Evolutionary conservation across 345 rosid species (phyloP).

Genomic region (Streptanthus diversifolius): DNA sequence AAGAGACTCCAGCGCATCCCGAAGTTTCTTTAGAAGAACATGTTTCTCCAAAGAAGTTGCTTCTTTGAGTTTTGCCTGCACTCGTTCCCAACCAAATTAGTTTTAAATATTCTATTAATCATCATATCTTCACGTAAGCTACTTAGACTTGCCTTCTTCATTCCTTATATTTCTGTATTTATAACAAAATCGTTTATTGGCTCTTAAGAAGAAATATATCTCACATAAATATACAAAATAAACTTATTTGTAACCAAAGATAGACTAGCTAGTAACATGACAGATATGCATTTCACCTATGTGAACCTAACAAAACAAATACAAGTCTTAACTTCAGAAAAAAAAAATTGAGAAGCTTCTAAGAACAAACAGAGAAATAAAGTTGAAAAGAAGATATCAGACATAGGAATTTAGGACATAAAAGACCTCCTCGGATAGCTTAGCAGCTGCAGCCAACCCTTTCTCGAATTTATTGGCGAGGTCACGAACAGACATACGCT

Average conservation of each 20-base stretch:
- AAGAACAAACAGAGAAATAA: background rate
- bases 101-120: background rate
- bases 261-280: background rate
- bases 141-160: background rate
- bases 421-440: conserved; percentile 86
- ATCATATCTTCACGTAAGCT: background rate
- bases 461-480: conserved; percentile 90
- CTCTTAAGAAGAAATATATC: background rate
- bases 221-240: background rate
- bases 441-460: conserved; percentile 95
- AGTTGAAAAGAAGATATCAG: background rate
- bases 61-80: conserved; percentile 88
- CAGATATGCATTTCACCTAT: background rate
- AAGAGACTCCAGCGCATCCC: conserved; percentile 87
- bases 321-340: background rate
- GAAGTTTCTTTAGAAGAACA: conserved; percentile 93
- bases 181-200: background rate
- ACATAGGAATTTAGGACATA: background rate
- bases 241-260: background rate
- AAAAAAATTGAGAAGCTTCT: background rate
- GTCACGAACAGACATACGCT: conserved; percentile 92
- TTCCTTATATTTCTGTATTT: background rate
- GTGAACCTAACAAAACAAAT: background rate
- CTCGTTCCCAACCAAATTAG: conserved; percentile 20
- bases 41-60: conserved; percentile 96